Evolutionary conservation across 768 basidiomycete species (phyloP), one percentile per base, ranked within the genome.

Genomic region (Leccinum obscurum): DNA sequence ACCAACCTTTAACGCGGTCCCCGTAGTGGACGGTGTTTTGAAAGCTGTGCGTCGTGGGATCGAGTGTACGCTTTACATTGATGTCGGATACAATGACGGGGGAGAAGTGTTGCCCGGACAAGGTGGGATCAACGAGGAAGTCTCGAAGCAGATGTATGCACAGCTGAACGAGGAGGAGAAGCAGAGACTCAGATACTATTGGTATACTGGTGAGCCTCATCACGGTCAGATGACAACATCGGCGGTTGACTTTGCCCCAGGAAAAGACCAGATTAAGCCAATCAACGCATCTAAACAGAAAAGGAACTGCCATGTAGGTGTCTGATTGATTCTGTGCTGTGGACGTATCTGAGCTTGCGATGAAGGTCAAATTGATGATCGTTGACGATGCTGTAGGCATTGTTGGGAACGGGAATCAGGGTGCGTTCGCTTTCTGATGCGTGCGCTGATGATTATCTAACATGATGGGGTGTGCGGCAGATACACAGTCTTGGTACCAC

Each of bases 61-160:
- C 4, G 77, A 82, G 49, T 85, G 86, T 37, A 81, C 79, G 11
- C 76, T 88, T 17, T 86, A 85, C 66, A 76, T 90, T 48, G 83
- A 84, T 66, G 76, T 88, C 20, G 86, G 76, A 24, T 80, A 78
- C 66, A 81, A 80, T 60, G 81, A 87, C 64, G 82, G 74, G 74
- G 84, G 84, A 55, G 87, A 88, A 69, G 80, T 80, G 44, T 76
- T 88, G 39, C 87, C 87, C 1, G 81, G 82, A 64, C 87, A 88
- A 70, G 88, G 88, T 10, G 89, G 89, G 2, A 89, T 83, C 37
- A 90, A 90, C 69, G 86, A 88, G 62, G 80, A 87, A 71, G 86
- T 90, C 20, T 83, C 82, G 15, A 77, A 82, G 61, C 74, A 76
- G 39, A 81, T 90, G 76, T 89, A 81, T 72, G 78, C 76, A 22